Evolutionary conservation across 768 basidiomycete species (phyloP), one percentile per base, ranked within the genome.

Genomic region (Mycena crocata): DNA sequence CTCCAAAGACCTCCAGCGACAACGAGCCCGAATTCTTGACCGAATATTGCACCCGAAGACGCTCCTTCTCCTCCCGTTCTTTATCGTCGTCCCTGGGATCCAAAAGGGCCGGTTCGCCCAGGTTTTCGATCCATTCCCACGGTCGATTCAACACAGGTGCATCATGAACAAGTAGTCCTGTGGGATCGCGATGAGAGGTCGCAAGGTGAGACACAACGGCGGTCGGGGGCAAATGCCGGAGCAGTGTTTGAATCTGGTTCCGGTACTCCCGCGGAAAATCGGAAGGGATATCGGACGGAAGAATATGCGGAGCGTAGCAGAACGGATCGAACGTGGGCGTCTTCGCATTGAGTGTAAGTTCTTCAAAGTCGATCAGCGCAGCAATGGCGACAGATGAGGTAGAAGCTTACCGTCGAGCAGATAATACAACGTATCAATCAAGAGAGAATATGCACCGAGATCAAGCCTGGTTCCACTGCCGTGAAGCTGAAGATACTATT

Each of bases 111-210:
- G 84, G 80, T 56, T 91, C 90, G 12, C 92, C 92, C 4, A 94
- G 72, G 73, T 90, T 87, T 76, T 95, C 93, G 9, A 90, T 87
- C 93, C 93, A 94, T 75, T 95, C 93, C 93, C 93, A 95, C 5
- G 93, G 92, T 34, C 89, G 86, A 76, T 93, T 92, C 62, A 87
- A 81, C 21, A 94, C 90, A 2, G 86, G 83, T 5, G 78, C 73
- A 23, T 85, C 83, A 64, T 82, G 80, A 3, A 87, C 73, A 6
- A 87, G 64, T 21, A 83, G 81, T 0, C 90, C 91, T 15, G 78
- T 79, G 2, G 78, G 55, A 67, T 93, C 91, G 30, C 84, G 84
- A 64, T 89, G 83, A 4, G 87, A 85, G 50, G 85, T 85, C 4
- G 86, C 83, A 34, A 95, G 85, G 66, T 90, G 83, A 12, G 84